Evolutionary conservation across 441 rosid species (phyloP).

Genomic region (Mallotus repandus): DNA sequence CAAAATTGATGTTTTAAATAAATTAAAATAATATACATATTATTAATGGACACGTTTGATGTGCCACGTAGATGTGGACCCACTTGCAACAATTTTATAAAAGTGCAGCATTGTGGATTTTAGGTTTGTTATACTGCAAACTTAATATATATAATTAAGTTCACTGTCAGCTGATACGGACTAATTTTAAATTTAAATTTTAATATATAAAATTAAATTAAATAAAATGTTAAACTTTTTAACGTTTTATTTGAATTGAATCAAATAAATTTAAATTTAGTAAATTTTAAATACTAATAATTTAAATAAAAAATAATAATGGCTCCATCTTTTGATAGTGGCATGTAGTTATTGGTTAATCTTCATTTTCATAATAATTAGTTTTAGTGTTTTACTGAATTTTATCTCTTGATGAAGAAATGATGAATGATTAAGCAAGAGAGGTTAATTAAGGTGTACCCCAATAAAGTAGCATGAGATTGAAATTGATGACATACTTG

Average conservation of each 20-base stretch:
- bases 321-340: background rate
- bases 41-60: conserved; percentile 21
- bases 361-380: background rate
- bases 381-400: background rate
- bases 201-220: too few relatives aligned
- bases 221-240: too few relatives aligned
- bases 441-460: background rate
- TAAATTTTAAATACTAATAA: too few relatives aligned
- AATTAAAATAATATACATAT: background rate
- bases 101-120: conserved; percentile 9
- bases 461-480: background rate
- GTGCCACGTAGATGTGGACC: conserved; percentile 26
- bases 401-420: background rate
- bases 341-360: background rate
- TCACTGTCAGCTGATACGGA: too few relatives aligned
- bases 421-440: background rate
- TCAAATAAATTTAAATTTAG: too few relatives aligned
- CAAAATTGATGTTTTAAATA: background rate
- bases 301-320: too few relatives aligned
- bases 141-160: too few relatives aligned
- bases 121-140: background rate
- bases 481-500: background rate
- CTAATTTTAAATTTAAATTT: too few relatives aligned
- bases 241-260: too few relatives aligned
- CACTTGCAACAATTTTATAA: conserved; percentile 21